Base-by-base conservation (phyloP, 306 rosid species). In the Cucumis hystrix region DNA sequence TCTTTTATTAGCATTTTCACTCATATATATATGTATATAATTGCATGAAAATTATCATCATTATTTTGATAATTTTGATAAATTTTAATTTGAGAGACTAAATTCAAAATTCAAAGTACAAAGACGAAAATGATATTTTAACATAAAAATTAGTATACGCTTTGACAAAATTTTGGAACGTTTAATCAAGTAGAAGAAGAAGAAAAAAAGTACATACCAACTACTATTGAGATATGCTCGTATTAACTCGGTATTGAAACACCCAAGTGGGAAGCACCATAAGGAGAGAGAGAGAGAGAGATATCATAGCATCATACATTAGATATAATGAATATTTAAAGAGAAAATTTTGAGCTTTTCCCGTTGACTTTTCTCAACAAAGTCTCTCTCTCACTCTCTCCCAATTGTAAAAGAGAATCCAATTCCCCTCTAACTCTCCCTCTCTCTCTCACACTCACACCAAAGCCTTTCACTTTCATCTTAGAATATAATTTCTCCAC, bases 211-310 rank as follows among this genome's bases (percentile, higher is more conserved):
- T 16, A 52, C 8, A 52, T 52, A 17, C 8, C 9, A 52, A 52
- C 15, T 16, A 16, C 2, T 1, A 17, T 1, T 17, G 20, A 6
- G 20, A 52, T 52, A 47, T 47, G 16, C 1, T 47, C 1, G 54
- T 47, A 5, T 47, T 47, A 47, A 47, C 54, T 4, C 0, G 37
- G 2, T 0, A 43, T 43, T 1, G 74, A 67, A 45, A 47, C 40
- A 45, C 59, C 56, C 74, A 68, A 68, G 74, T 68, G 74, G 74
- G 56, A 37, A 43, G 74, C 74, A 68, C n/a, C 35, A 41, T 43
- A 15, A 52, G n/a, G 57, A 2, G 30, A 28, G 30, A 28, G 30
- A 28, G 30, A 28, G 30, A 45, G 58, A 13, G 39, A 25, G 75
- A 21, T 13, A 70, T 70, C 20, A 23, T 13, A 47, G 47, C 20